A percentile compares a stretch with the other conserved stretches of the same genome.
Conservation (phyloP, 2,329 filamentous ascomycete genomes). For the Xylariaceae sp. region DNA sequence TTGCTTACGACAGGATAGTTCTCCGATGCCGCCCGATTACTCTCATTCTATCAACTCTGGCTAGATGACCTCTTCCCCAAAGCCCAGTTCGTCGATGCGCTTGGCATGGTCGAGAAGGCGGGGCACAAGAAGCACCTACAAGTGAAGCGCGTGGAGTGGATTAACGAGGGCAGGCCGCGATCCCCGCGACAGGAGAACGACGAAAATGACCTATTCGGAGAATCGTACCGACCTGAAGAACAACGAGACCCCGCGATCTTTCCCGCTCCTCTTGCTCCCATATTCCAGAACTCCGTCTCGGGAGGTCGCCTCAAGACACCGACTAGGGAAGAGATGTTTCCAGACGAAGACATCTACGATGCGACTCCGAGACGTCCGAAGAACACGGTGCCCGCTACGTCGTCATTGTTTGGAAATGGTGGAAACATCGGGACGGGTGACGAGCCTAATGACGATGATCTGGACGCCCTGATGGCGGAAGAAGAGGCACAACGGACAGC, state of each 20-base stretch:
- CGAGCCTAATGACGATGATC: conserved; percentile 37
- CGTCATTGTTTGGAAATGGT: conserved; percentile 24
- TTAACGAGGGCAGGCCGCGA: conserved; percentile 65
- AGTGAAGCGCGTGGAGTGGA: conserved; percentile 72
- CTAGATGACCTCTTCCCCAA: conserved; percentile 93
- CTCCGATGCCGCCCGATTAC: conserved; percentile 71
- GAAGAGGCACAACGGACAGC: conserved; percentile 33
- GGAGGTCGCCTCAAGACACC: conserved; percentile 32
- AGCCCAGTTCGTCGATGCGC: conserved; percentile 84
- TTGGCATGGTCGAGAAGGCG: conserved; percentile 86
- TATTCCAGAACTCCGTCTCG: conserved; percentile 32
- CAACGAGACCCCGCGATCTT: conserved; percentile 29
- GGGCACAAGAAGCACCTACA: conserved; percentile 79
- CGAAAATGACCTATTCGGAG: conserved; percentile 27
- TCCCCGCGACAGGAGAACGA: conserved; percentile 27
- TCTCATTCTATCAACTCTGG: conserved; percentile 94
- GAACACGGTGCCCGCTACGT: conserved; percentile 18
- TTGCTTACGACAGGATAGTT: conserved; percentile 50
- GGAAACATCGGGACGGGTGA: conserved; percentile 16
- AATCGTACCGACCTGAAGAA: conserved; percentile 23
- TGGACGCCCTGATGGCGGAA: conserved; percentile 50
- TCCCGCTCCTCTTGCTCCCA: conserved; percentile 33
- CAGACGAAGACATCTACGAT: conserved; percentile 50
- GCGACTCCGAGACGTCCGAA: conserved; percentile 41
- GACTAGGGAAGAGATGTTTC: conserved; percentile 33